Evolutionary conservation across 2,329 filamentous ascomycete species (phyloP), one percentile per base, ranked within the genome.

Genomic region (Colletotrichum abscissum): DNA sequence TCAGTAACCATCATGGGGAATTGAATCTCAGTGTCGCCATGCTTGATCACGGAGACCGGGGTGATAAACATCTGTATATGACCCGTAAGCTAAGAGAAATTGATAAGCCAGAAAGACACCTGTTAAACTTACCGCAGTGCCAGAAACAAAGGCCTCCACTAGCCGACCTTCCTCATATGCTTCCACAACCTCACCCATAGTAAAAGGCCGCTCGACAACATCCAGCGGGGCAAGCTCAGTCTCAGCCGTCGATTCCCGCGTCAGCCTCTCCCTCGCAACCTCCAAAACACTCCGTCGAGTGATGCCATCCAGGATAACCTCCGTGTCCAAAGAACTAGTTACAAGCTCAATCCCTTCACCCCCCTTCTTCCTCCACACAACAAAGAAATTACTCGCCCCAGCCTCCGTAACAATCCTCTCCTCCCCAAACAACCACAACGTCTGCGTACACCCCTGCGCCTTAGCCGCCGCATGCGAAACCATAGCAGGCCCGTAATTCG

Each of bases 251-350:
- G 1, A 91, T 63, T 76, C 90, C 85, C 49, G 82, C 81, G 19
- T 22, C 33, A 97, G 84, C 9, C 92, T 87, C 81, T 92, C 87
- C 24, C 89, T 87, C 1, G 90, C 92, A 22, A 97, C 86, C 76
- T 96, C 92, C 46, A 98, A 82, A 22, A 95, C 90, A 78, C 93
- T 95, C 67, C 93, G 88, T 64, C 95, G 88, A 22, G 95, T 98
- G 12, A 98, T 92, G 75, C 95, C 95, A 75, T 95, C 93, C 3
- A 98, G 88, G 78, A 98, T 97, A 73, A 98, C 88, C 79, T 92
- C 91, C 78, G 94, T 94, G 68, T 93, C 93, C 62, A 98, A 84
- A 8, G 94, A 94, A 2, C 95, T 95, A 2, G 95, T 98, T 67
- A 98, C 88, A 35, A 98, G 87, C 85, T 97, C 88, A 26, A 89